These are phyloP conservation scores for Scheffersomyces lignosus DNA, from an alignment of 805 yeast genomes.

Conservation along the genomic window DNA sequence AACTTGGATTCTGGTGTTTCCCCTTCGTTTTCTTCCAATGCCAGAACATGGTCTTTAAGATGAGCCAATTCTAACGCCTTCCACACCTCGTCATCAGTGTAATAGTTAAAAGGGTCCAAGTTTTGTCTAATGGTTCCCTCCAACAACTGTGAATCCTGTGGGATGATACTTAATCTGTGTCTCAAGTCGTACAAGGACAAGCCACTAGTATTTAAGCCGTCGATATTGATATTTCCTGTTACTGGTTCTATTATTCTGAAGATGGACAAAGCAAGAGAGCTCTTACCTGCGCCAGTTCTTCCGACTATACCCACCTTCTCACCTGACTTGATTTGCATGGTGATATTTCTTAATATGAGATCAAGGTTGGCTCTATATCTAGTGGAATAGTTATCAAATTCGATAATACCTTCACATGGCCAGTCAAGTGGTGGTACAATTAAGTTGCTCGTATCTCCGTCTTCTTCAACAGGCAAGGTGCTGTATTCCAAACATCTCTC, in stretches of 20 bases:
- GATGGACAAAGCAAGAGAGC: slow-evolving; percentile 24
- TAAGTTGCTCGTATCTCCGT: slow-evolving; percentile 74
- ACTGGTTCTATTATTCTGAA: slow-evolving; percentile 23
- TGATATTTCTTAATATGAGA: slow-evolving; percentile 15
- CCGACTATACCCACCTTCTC: slow-evolving; percentile 29
- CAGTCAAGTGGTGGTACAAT: slow-evolving; percentile 64
- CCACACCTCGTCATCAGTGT: slow-evolving; percentile 23
- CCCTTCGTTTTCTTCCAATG: slow-evolving; percentile 5
- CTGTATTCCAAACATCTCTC: slow-evolving; percentile 68
- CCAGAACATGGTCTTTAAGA: slow-evolving; percentile 15
- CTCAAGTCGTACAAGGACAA: slow-evolving; percentile 20
- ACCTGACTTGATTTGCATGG: slow-evolving; percentile 15
- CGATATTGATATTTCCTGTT: slow-evolving; percentile 19
- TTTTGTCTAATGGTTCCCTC: slow-evolving; percentile 25
- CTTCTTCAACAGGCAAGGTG: slow-evolving; percentile 42
- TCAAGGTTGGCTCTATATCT: slow-evolving; percentile 21
- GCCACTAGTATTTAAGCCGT: slow-evolving; percentile 14
- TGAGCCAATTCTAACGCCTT: slow-evolving; percentile 20
- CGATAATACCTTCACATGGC: slow-evolving; percentile 73
- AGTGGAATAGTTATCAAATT: slow-evolving; percentile 42
- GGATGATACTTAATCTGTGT: slow-evolving; percentile 23
- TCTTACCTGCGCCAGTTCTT: slow-evolving; percentile 28
- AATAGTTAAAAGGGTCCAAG: slow-evolving; percentile 25
- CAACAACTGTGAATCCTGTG: slow-evolving; percentile 26
- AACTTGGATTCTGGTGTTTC: slow-evolving; percentile 13